A percentile compares a stretch with the other conserved stretches of the same genome.
Conservation (phyloP, 1,284 basidiomycete species). For the Ganoderma leucocontextum region DNA sequence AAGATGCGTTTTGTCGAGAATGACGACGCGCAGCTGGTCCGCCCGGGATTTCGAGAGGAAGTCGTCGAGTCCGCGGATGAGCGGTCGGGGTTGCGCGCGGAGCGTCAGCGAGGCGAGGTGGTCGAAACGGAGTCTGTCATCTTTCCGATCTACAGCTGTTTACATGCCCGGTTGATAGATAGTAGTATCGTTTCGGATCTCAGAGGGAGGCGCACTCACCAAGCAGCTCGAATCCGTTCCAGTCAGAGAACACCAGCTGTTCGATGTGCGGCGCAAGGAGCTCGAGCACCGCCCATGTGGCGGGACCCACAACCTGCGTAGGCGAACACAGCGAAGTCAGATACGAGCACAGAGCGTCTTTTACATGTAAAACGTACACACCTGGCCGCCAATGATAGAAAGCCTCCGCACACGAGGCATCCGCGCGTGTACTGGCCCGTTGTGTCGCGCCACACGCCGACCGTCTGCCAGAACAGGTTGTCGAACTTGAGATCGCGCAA, state of each 20-base stretch:
- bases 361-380: neutral
- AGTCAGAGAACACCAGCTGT: neutral
- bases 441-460: neutral
- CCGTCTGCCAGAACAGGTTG: neutral
- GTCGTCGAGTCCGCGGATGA: neutral
- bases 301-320: neutral
- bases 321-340: neutral
- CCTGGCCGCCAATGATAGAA: neutral
- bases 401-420: neutral
- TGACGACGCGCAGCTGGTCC: neutral
- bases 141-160: neutral
- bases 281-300: neutral
- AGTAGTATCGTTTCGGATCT: neutral
- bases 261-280: neutral
- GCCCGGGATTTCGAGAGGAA: neutral
- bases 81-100: neutral
- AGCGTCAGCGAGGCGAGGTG: neutral
- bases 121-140: neutral
- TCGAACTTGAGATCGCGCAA: neutral
- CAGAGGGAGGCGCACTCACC: neutral
- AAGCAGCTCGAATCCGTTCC: neutral
- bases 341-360: neutral
- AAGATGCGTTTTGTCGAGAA: neutral
- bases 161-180: neutral
- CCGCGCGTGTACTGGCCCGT: neutral